A percentile compares a stretch with the other conserved stretches of the same genome.
Evolutionary conservation across 2,329 filamentous ascomycete genomes (phyloP).

Genomic region (Sarocladium strictum): DNA sequence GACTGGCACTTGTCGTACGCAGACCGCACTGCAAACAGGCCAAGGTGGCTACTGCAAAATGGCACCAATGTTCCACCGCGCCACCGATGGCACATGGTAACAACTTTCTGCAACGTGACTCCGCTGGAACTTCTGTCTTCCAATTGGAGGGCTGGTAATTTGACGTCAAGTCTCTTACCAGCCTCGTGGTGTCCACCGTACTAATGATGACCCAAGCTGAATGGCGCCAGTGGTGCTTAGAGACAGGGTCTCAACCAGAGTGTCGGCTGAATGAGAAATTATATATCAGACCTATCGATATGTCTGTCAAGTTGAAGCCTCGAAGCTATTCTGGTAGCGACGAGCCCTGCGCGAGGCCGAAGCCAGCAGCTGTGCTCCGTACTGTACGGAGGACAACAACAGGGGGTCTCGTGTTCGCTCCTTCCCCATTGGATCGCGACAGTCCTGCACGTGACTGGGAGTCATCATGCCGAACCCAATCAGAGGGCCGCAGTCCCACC

Average conservation of each 20-base stretch:
- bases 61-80: not conserved
- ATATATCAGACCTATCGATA: no score
- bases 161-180: not conserved
- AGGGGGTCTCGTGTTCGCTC: not conserved
- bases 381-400: no score
- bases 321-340: no score
- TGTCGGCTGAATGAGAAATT: no score
- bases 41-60: not conserved
- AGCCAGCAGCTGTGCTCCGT: not conserved
- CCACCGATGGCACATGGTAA: not conserved
- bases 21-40: no score
- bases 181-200: not conserved
- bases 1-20: no score
- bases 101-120: not conserved
- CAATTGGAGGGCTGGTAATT: not conserved
- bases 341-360: not conserved
- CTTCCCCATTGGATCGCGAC: conserved; percentile 7
- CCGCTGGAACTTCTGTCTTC: not conserved
- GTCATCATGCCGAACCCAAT: not conserved
- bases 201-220: not conserved
- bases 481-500: not conserved
- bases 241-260: no score
- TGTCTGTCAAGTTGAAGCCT: no score
- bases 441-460: not conserved
- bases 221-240: no score